phyloP scores from a whole-genome alignment of 331 rosid species.

The Acacia pycnantha region DNA sequence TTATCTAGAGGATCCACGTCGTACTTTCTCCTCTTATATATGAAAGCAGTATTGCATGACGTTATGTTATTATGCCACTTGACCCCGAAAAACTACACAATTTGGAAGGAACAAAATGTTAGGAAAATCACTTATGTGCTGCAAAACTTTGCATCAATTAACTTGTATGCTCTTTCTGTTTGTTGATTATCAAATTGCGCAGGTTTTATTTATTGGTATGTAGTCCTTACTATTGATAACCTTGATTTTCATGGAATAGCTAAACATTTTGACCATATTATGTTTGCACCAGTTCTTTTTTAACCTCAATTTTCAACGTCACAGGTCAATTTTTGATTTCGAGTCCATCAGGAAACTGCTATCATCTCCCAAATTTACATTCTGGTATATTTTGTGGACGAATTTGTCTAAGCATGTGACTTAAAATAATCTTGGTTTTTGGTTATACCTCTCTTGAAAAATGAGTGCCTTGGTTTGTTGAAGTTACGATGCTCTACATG shows the following conservation, averaged over 20 bases:
- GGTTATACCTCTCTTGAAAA: not conserved
- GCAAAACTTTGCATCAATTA: slow-evolving; percentile 6
- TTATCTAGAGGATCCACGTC: slow-evolving; percentile 19
- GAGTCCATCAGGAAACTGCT: slow-evolving; percentile 68
- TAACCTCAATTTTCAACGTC: slow-evolving; percentile 27
- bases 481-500: slow-evolving; percentile 87
- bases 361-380: slow-evolving; percentile 82
- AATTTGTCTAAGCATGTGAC: slow-evolving; percentile 23
- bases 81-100: slow-evolving; percentile 21
- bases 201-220: not conserved
- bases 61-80: slow-evolving; percentile 23
- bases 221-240: slow-evolving; percentile 8
- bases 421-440: slow-evolving; percentile 6
- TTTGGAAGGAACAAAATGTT: slow-evolving; percentile 22
- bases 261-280: not conserved
- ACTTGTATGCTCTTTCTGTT: not conserved
- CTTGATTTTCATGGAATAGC: slow-evolving; percentile 26
- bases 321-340: slow-evolving; percentile 95
- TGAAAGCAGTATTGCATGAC: slow-evolving; percentile 9
- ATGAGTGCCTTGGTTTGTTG: not conserved
- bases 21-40: slow-evolving; percentile 13
- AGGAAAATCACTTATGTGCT: slow-evolving; percentile 11
- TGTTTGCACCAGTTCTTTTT: slow-evolving; percentile 4
- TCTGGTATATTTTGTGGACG: slow-evolving; percentile 66
- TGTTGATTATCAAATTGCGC: slow-evolving; percentile 2